These are phyloP conservation scores for Porogramme epimiltina DNA, from an alignment of 1,284 basidiomycete genomes.

Conservation along the genomic window DNA sequence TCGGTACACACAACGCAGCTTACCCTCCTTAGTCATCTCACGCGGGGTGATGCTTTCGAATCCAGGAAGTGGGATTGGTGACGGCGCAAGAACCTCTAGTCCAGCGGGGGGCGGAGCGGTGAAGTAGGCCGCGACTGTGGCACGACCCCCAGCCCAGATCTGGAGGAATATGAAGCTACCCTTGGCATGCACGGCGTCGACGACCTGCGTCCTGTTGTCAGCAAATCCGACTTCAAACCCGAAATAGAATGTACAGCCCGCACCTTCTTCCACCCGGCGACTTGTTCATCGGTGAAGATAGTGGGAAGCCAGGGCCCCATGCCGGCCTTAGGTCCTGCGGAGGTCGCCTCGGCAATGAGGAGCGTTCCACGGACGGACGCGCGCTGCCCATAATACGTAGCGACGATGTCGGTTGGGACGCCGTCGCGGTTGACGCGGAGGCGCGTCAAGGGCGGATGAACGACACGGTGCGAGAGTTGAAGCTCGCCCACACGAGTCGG, in stretches of 20 bases:
- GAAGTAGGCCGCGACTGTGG: conserved; percentile 32
- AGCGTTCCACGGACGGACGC: conserved; percentile 45
- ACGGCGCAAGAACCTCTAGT: conserved; percentile 40
- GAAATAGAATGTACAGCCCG: conserved; percentile 9
- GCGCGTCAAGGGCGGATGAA: conserved; percentile 50
- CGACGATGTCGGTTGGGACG: conserved; percentile 31
- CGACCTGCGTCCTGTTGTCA: conserved; percentile 21
- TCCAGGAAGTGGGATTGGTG: conserved; percentile 43
- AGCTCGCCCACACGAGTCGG: conserved; percentile 44
- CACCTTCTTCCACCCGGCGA: conserved; percentile 49
- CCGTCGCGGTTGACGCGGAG: conserved; percentile 32
- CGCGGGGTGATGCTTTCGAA: conserved; percentile 24
- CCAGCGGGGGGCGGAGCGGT: conserved; percentile 24
- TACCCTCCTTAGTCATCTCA: conserved; percentile 20
- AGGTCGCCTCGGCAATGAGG: conserved; percentile 49
- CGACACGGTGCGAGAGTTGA: conserved; percentile 45
- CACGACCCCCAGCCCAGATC: conserved; percentile 48
- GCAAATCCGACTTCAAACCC: neutral
- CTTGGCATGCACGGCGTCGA: conserved; percentile 30
- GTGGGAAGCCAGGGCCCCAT: conserved; percentile 35
- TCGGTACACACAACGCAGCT: neutral
- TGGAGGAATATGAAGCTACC: conserved; percentile 46
- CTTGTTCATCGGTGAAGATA: conserved; percentile 46
- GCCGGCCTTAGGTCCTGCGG: conserved; percentile 40
- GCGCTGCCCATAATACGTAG: conserved; percentile 50